Evolutionary conservation across 129 eudicot genomes (phyloP).

Genomic region (Lonicera japonica): DNA sequence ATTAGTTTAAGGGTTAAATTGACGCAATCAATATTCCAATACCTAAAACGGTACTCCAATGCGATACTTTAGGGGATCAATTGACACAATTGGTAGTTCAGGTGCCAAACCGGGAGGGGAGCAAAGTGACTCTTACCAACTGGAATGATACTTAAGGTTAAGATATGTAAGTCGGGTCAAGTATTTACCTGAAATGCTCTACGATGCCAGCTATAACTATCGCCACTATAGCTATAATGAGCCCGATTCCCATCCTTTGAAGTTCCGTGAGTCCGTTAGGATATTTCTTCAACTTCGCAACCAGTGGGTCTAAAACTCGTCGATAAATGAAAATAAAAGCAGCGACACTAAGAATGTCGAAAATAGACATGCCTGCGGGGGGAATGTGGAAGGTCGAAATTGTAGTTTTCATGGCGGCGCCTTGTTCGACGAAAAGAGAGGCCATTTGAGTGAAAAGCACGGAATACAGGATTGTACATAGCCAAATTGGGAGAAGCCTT

Average conservation of each 20-base stretch:
- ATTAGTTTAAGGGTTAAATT: too few species aligned
- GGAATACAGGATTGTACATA: conserved; percentile 81
- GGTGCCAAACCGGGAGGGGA: too few species aligned
- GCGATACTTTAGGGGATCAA: too few species aligned
- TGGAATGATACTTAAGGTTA: too few species aligned
- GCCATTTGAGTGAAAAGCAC: conserved; percentile 88
- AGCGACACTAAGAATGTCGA: conserved; percentile 72
- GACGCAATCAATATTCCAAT: too few species aligned
- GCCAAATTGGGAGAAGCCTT: conserved; percentile 89
- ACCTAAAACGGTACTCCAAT: too few species aligned
- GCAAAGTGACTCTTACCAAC: too few species aligned
- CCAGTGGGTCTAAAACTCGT: conserved; percentile 52
- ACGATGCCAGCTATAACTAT: conserved; percentile 72
- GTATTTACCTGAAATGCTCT: conserved; percentile 49
- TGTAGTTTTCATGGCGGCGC: conserved; percentile 73
- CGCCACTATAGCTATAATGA: conserved; percentile 61
- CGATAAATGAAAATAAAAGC: conserved; percentile 67
- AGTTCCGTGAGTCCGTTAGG: conserved; percentile 63
- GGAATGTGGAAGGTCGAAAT: conserved; percentile 63
- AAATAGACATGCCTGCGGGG: conserved; percentile 90
- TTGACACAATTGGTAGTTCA: too few species aligned
- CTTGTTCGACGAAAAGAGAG: conserved; percentile 87
- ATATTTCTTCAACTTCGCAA: conserved; percentile 31
- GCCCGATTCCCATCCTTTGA: conserved; percentile 78
- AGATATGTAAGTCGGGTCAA: too few species aligned